Evolutionary conservation across 345 rosid species (phyloP), one percentile per base, ranked within the genome.

Genomic region (Euphorbia lathyris): DNA sequence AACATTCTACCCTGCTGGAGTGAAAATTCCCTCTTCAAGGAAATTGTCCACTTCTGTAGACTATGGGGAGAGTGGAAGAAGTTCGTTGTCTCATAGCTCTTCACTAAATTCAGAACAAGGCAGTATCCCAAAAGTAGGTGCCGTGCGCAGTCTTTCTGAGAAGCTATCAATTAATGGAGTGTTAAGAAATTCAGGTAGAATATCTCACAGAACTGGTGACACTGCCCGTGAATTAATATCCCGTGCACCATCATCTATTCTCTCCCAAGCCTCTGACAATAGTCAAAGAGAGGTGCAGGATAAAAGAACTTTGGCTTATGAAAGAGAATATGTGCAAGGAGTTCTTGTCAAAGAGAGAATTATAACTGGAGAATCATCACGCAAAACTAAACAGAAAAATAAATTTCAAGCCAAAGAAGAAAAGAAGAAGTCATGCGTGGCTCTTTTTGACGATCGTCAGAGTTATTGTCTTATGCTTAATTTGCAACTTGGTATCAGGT

Each of bases 401-500:
- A 86, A 79, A 56, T 43, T 76, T 76, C 79, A 72, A 26, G 80
- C 71, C 29, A 79, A 87, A 70, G 89, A 83, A 78, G 78, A 70
- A 47, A 78, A 79, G 70, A 74, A 73, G 66, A 89, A 76, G 71
- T 77, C 77, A 26, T 84, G 84, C 19, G 36, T 76, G 72, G 79
- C 78, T 67, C 73, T 81, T 77, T 77, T 87, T 17, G 77, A 68
- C 43, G 81, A 87, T 61, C 73, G 74, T 47, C 85, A 80, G 70
- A 88, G 88, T 81, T 78, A 86, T 75, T 86, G 79, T 77, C 79
- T 91, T 51, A 91, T 84, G 96, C 90, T 91, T 32, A 91, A 88
- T 81, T 84, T 94, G 83, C 98, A 94, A 83, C 92, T 91, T 69
- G 98, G 98, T 69, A 93, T 93, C 85, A 90, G 97, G 97, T 93